Conservation (phyloP, 371 early-diverging fungal genomes). For the Apophysomyces variabilis region DNA sequence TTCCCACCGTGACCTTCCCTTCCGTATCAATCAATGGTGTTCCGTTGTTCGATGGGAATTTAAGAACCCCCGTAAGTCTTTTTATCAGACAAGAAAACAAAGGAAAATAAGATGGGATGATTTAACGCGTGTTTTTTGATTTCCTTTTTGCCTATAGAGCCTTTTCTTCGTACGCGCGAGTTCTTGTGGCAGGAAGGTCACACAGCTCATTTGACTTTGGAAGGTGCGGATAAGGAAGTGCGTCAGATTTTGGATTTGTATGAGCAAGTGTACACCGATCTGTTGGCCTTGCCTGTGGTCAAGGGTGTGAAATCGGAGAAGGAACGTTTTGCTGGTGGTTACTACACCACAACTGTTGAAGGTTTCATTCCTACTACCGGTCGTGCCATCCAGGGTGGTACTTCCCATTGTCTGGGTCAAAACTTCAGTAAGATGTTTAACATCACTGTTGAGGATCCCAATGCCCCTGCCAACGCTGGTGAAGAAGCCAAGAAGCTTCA, state of each 20-base stretch:
- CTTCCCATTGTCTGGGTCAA: constrained; percentile 99
- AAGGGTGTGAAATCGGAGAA: constrained; percentile 99
- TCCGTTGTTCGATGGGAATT: constrained; percentile 99
- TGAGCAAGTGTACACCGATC: constrained; percentile 95
- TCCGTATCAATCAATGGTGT: constrained; percentile 99
- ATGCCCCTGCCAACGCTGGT: constrained; percentile 37
- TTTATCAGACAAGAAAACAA: neutral
- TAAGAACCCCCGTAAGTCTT: constrained; percentile 92
- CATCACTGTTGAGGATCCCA: constrained; percentile 53
- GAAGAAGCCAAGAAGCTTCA: constrained; percentile 61
- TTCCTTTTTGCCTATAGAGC: constrained; percentile 59
- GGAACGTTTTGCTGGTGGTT: constrained; percentile 99
- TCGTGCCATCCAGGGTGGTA: constrained; percentile 99
- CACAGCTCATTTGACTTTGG: constrained; percentile 94
- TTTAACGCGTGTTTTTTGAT: constrained; percentile 7
- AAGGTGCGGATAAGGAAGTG: constrained; percentile 94
- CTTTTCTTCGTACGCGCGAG: constrained; percentile 99
- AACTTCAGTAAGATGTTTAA: constrained; percentile 99
- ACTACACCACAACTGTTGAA: constrained; percentile 99
- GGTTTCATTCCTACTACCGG: constrained; percentile 99
- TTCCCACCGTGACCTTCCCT: constrained; percentile 98
- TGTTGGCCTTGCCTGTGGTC: constrained; percentile 99
- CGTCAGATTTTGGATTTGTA: constrained; percentile 95
- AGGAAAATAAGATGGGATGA: neutral
- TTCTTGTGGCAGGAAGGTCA: constrained; percentile 99